These are phyloP conservation scores for Lactarius akahatsu DNA, from an alignment of 768 basidiomycete genomes.

Conservation along the genomic window DNA sequence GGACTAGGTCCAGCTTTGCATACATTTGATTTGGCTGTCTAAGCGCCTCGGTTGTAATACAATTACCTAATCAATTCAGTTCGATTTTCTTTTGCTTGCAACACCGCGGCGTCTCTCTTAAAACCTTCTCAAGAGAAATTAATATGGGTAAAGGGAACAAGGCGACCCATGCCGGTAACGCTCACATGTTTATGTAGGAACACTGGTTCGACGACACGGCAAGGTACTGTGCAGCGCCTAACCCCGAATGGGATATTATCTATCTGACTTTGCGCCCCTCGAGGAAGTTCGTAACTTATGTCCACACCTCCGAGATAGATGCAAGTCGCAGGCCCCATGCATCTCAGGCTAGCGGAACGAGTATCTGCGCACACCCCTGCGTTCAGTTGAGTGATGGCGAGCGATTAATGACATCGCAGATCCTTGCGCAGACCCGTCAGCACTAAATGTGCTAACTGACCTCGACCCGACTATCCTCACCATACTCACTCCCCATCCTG, in stretches of 20 bases:
- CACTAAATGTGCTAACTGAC: not conserved
- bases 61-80: slow-evolving; percentile 13
- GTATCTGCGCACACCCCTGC: not conserved
- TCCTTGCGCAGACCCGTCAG: too few relatives aligned
- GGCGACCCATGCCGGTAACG: not conserved
- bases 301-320: not conserved
- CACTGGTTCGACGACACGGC: not conserved
- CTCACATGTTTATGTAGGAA: not conserved
- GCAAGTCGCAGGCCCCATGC: not conserved
- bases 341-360: not conserved
- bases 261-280: not conserved
- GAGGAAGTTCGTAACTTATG: not conserved
- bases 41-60: not conserved
- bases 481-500: not conserved
- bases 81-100: not conserved
- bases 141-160: too few relatives aligned
- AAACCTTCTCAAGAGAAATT: too few relatives aligned
- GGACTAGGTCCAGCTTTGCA: slow-evolving; percentile 7
- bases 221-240: not conserved
- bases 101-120: not conserved
- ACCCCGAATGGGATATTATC: not conserved
- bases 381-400: not conserved
- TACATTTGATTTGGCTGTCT: not conserved
- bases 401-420: not conserved
- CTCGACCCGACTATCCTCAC: too few relatives aligned